Percentiles rank a stretch among this genome's conserved stretches.
These are phyloP conservation scores for Dittrichia graveolens DNA, from an alignment of 129 eudicot species.

Conservation along the genomic window DNA sequence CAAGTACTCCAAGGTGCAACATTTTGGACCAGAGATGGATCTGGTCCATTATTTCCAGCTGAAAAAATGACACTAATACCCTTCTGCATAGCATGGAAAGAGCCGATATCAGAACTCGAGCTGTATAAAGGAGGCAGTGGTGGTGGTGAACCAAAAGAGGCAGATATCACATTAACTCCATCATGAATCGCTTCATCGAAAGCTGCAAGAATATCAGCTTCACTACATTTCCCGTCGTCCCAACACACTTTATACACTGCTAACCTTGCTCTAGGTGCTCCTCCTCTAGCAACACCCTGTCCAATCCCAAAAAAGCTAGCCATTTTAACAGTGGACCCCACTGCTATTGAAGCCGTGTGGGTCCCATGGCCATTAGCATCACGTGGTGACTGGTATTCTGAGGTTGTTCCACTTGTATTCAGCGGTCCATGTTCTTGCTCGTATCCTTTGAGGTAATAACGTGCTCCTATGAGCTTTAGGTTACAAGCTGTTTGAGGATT, in stretches of 20 bases:
- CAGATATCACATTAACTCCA: conserved; percentile 72
- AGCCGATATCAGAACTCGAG: conserved; percentile 56
- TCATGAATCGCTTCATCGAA: conserved; percentile 73
- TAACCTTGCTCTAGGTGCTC: conserved; percentile 73
- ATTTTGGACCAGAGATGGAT: conserved; percentile 55
- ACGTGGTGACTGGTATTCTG: conserved; percentile 56
- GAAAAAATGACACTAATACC: conserved; percentile 73
- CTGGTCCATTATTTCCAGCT: conserved; percentile 76
- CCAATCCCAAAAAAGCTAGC: conserved; percentile 57
- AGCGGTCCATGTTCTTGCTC: conserved; percentile 45
- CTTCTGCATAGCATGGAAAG: conserved; percentile 70
- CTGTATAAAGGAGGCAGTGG: conserved; percentile 45
- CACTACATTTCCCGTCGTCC: conserved; percentile 59
- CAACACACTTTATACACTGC: conserved; percentile 86
- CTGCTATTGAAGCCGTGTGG: conserved; percentile 75
- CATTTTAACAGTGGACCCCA: conserved; percentile 48
- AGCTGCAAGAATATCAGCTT: conserved; percentile 68
- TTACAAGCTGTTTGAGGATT: conserved; percentile 54
- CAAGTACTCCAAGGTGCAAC: conserved; percentile 79
- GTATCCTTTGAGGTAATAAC: conserved; percentile 60
- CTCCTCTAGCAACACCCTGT: conserved; percentile 67
- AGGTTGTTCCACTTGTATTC: conserved; percentile 20
- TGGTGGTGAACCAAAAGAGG: conserved; percentile 52
- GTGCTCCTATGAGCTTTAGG: conserved; percentile 70
- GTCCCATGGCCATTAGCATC: conserved; percentile 76